Evolutionary conservation across 768 basidiomycete species (phyloP).

Genomic region (Lactarius hatsudake): DNA sequence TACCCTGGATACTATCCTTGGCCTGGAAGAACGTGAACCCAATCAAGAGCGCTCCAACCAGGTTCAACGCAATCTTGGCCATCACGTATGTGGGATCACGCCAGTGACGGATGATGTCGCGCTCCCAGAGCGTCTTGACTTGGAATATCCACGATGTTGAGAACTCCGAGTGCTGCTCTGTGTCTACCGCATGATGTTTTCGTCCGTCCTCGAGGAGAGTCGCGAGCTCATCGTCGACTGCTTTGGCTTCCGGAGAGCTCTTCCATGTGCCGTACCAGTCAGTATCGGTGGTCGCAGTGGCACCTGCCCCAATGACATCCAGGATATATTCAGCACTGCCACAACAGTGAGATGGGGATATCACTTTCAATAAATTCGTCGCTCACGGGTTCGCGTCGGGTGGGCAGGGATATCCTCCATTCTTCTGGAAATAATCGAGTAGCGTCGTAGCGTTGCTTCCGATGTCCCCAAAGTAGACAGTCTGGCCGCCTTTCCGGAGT

Average conservation of each 20-base stretch:
- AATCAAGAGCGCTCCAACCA: slow-evolving; percentile 37
- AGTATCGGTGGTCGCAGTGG: slow-evolving; percentile 63
- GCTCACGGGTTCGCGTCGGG: slow-evolving; percentile 63
- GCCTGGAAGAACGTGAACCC: slow-evolving; percentile 45
- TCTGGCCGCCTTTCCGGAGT: slow-evolving; percentile 71
- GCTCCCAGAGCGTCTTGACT: slow-evolving; percentile 33
- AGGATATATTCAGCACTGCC: slow-evolving; percentile 59
- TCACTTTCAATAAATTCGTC: background rate
- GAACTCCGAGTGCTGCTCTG: slow-evolving; percentile 33
- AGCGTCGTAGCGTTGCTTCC: slow-evolving; percentile 68
- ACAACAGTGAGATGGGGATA: background rate
- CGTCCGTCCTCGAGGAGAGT: slow-evolving; percentile 41
- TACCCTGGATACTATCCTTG: slow-evolving; percentile 39
- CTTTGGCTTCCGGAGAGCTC: slow-evolving; percentile 57
- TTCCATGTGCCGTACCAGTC: slow-evolving; percentile 90
- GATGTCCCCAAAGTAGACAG: slow-evolving; percentile 90
- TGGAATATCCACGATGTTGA: slow-evolving; percentile 42
- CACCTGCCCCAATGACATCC: slow-evolving; percentile 84
- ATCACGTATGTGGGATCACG: slow-evolving; percentile 41
- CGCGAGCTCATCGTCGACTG: slow-evolving; percentile 36
- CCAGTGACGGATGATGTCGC: slow-evolving; percentile 38
- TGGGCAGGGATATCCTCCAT: slow-evolving; percentile 69
- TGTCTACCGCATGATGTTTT: slow-evolving; percentile 30
- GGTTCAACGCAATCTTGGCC: slow-evolving; percentile 40
- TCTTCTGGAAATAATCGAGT: slow-evolving; percentile 69